Conservation (phyloP, 2,329 filamentous ascomycete genomes). For the Fusarium gaditjirri region DNA sequence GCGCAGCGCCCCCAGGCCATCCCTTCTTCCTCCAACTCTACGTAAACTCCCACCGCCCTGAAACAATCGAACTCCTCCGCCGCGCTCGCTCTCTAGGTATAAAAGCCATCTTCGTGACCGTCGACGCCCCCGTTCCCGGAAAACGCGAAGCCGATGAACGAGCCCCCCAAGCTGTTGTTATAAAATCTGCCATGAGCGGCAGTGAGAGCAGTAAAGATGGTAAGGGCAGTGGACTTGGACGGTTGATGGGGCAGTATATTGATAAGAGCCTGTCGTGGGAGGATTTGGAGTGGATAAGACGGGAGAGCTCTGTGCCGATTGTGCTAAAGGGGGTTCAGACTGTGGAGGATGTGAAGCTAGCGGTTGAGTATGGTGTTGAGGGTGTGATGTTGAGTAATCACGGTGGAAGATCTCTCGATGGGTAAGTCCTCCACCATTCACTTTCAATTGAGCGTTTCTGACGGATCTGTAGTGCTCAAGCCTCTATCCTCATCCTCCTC, state of each 20-base stretch:
- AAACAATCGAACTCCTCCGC: slow-evolving; percentile 58
- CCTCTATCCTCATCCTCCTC: slow-evolving; percentile 61
- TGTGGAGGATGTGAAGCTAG: slow-evolving; percentile 63
- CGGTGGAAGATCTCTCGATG: slow-evolving; percentile 66
- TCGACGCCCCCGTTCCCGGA: slow-evolving; percentile 65
- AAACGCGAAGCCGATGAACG: slow-evolving; percentile 69
- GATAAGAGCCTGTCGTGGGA: slow-evolving; percentile 63
- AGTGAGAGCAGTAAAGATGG: slow-evolving; percentile 59
- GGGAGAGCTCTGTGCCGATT: slow-evolving; percentile 59
- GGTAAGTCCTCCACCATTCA: slow-evolving; percentile 28
- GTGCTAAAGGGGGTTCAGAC: slow-evolving; percentile 67
- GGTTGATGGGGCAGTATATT: slow-evolving; percentile 62
- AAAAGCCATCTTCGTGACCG: slow-evolving; percentile 61
- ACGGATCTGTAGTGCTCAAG: slow-evolving; percentile 46
- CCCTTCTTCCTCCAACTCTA: slow-evolving; percentile 59
- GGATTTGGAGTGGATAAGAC: slow-evolving; percentile 63
- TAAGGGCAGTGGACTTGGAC: slow-evolving; percentile 63
- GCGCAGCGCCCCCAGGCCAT: slow-evolving; percentile 34
- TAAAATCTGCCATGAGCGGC: slow-evolving; percentile 52
- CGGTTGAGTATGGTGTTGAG: slow-evolving; percentile 60
- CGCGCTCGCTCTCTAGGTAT: slow-evolving; percentile 59
- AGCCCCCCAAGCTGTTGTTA: slow-evolving; percentile 57
- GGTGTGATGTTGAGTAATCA: slow-evolving; percentile 69
- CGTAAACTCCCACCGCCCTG: slow-evolving; percentile 61
- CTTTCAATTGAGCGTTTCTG: rapidly evolving